Conservation (phyloP, 768 basidiomycete species). For the Nevesoporus exiguus region DNA sequence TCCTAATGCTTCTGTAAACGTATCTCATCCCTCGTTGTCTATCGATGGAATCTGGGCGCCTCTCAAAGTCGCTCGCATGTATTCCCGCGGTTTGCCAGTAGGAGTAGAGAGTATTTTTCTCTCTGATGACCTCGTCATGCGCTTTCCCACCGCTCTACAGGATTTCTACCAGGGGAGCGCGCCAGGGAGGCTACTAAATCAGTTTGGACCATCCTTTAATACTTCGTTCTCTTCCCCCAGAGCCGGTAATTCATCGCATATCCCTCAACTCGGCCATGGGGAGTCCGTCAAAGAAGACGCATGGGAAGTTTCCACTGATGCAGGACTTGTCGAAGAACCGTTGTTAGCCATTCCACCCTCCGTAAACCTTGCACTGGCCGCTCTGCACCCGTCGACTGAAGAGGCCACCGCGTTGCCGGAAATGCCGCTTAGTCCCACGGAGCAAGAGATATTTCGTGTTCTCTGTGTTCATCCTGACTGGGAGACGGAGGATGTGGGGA, state of each 20-base stretch:
- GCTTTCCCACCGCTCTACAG: slow-evolving; percentile 59
- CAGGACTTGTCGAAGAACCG: slow-evolving; percentile 21
- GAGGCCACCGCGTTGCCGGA: slow-evolving; percentile 15
- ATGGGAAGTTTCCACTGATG: slow-evolving; percentile 23
- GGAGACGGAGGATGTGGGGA: slow-evolving; percentile 36
- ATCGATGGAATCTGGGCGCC: slow-evolving; percentile 71
- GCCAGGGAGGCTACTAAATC: slow-evolving; percentile 46
- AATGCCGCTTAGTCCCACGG: slow-evolving; percentile 61
- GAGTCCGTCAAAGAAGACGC: slow-evolving; percentile 8
- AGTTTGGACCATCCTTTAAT: slow-evolving; percentile 64
- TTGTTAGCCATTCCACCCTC: slow-evolving; percentile 25
- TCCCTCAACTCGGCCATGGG: slow-evolving; percentile 2
- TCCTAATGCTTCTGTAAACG: slow-evolving; percentile 45
- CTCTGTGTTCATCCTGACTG: slow-evolving; percentile 60
- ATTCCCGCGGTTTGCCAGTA: slow-evolving; percentile 27
- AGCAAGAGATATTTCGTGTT: slow-evolving; percentile 67
- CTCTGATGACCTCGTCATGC: slow-evolving; percentile 56
- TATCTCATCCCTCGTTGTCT: slow-evolving; percentile 49
- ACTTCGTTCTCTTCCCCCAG: slow-evolving; percentile 34
- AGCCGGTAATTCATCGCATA: neutral
- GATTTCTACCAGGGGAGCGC: slow-evolving; percentile 52
- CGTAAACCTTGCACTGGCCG: slow-evolving; percentile 30
- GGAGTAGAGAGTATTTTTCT: slow-evolving; percentile 53
- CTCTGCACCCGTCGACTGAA: slow-evolving; percentile 21
- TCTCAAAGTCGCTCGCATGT: slow-evolving; percentile 50